Base-by-base conservation (phyloP, 2,329 filamentous ascomycete species). In the Stylonectria norvegica region DNA sequence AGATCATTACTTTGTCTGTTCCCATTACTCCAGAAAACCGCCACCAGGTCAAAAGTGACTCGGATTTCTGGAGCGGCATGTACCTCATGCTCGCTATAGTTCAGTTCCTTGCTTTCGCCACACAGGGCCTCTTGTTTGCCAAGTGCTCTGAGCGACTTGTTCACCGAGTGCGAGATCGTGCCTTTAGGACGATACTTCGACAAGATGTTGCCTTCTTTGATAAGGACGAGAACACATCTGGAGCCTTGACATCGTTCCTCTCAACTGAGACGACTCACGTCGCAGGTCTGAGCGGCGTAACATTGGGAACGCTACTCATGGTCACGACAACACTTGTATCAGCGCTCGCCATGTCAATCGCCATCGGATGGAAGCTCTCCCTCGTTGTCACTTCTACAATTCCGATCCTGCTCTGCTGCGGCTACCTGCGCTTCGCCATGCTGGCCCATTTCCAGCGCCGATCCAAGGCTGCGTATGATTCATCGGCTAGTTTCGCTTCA, bases 181-280 rank as follows among this genome's bases (percentile, higher is more conserved):
- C 89, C 5, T 96, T 98, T 71, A 78, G 90, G 20, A 76, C 84
- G 17, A 89, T 97, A 70, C 79, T 97, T 36, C 86, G 90, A 49
- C 91, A 97, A 65, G 93, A 97, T 48, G 90, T 97, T 43, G 72
- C 81, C 19, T 97, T 90, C 64, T 98, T 96, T 55, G 93, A 97
- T 63, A 76, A 75, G 31, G 87, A 94, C 48, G 85, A 93, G 62
- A 95, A 97, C 62, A 89, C 86, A 5, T 83, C 89, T 5, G 93
- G 93, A 50, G 85, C 89, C 1, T 70, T 98, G 54, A 95, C 89
- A 0, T 88, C 86, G 0, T 93, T 95, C 67, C 71, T 96, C 10
- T 90, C 87, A 2, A 94, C 88, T 0, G 86, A 95, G 65, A 90
- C 90, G 0, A 95, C 89, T 0, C 85, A 94, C 57, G 75, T 96